Percentiles rank a stretch among this genome's conserved stretches.
phyloP scores from a whole-genome alignment of 495 filamentous ascomycete genomes.

The Trichocladium antarcticum region DNA sequence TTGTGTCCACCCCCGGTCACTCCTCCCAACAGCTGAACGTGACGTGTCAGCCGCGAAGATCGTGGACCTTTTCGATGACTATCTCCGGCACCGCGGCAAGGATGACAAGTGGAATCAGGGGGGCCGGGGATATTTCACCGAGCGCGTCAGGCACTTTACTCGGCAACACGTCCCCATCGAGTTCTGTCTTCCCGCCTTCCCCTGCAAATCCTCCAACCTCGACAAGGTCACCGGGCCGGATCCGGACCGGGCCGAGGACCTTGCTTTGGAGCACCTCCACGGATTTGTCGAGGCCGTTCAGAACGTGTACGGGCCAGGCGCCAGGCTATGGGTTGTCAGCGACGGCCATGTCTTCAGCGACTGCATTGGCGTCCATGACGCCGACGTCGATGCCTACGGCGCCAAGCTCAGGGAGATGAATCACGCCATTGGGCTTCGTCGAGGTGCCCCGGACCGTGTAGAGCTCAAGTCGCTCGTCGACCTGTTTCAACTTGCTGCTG shows the following conservation, averaged over 20 bases:
- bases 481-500: conserved; percentile 7
- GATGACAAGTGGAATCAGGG: conserved; percentile 3
- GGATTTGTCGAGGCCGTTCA: conserved; percentile 23
- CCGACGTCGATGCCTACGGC: conserved; percentile 28
- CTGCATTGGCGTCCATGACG: conserved; percentile 34
- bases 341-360: conserved; percentile 38
- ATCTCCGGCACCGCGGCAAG: conserved; percentile 12
- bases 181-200: conserved; percentile 13
- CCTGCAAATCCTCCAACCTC: conserved; percentile 15
- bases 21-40: neutral
- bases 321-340: conserved; percentile 29
- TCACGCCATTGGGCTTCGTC: conserved; percentile 10
- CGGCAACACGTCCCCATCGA: conserved; percentile 2
- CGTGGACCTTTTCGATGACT: conserved; percentile 12
- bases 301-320: conserved; percentile 25
- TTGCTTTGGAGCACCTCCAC: conserved; percentile 24
- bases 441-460: conserved; percentile 1
- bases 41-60: neutral
- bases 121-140: conserved; percentile 7
- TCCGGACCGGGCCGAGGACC: conserved; percentile 11
- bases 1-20: neutral
- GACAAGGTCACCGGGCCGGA: conserved; percentile 12
- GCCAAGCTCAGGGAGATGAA: conserved; percentile 26
- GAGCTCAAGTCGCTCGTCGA: conserved; percentile 14
- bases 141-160: conserved; percentile 10